Conservation (phyloP, 2,329 filamentous ascomycete species). For the Colletotrichum trifolii region DNA sequence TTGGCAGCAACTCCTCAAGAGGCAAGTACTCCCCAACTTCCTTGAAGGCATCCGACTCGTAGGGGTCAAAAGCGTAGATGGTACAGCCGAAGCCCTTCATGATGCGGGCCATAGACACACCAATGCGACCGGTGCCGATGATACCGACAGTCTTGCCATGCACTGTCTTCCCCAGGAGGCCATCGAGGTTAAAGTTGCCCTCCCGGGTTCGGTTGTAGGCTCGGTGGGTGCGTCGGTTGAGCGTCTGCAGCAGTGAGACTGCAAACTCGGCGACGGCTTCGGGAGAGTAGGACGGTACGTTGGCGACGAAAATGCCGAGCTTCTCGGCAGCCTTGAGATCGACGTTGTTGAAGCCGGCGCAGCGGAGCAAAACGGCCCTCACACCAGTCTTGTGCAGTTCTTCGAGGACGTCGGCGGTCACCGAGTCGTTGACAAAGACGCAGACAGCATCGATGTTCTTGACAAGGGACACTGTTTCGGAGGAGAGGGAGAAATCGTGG, state of each 20-base stretch:
- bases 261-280: constrained; percentile 78
- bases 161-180: constrained; percentile 70
- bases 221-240: constrained; percentile 75
- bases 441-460: constrained; percentile 67
- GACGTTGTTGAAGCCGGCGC: constrained; percentile 76
- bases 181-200: constrained; percentile 75
- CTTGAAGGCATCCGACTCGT: constrained; percentile 59
- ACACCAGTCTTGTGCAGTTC: constrained; percentile 62
- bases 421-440: constrained; percentile 75
- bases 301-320: constrained; percentile 70
- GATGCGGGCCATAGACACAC: constrained; percentile 69
- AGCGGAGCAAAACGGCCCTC: constrained; percentile 71
- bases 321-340: constrained; percentile 66
- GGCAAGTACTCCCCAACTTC: constrained; percentile 62
- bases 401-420: constrained; percentile 62
- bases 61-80: constrained; percentile 71
- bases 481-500: constrained; percentile 67
- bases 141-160: constrained; percentile 74
- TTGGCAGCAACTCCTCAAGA: constrained; percentile 64
- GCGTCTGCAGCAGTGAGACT: constrained; percentile 73
- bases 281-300: constrained; percentile 75
- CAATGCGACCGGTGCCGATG: constrained; percentile 74
- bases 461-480: constrained; percentile 64
- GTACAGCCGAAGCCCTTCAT: constrained; percentile 73
- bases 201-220: constrained; percentile 76